Evolutionary conservation across 805 yeast species (phyloP).

Genomic region (Diddensiella santjacobensis): DNA sequence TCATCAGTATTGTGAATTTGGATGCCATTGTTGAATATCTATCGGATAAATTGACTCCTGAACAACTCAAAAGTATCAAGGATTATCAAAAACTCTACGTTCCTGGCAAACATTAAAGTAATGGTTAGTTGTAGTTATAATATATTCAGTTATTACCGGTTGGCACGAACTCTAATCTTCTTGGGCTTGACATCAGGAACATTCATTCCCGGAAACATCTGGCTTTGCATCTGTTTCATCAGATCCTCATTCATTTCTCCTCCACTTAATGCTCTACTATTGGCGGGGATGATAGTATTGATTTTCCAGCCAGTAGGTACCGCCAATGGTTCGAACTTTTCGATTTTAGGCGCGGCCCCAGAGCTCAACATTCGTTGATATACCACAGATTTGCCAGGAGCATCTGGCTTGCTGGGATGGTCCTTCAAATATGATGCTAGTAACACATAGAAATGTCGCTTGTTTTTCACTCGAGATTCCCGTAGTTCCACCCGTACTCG

Average conservation of each 20-base stretch:
- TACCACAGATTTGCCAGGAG: slow-evolving; percentile 50
- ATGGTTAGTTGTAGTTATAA: not conserved
- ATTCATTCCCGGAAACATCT: slow-evolving; percentile 28
- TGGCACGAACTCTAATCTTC: slow-evolving; percentile 25
- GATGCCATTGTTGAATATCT: slow-evolving; percentile 68
- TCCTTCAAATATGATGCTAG: slow-evolving; percentile 57
- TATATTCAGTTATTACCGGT: too few relatives aligned
- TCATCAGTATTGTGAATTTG: slow-evolving; percentile 72
- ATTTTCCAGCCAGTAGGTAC: slow-evolving; percentile 80
- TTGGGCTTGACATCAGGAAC: slow-evolving; percentile 26
- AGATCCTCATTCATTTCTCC: slow-evolving; percentile 68
- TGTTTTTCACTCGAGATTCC: slow-evolving; percentile 42
- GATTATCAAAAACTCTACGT: slow-evolving; percentile 31
- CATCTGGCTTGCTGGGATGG: slow-evolving; percentile 65
- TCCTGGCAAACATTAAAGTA: not conserved
- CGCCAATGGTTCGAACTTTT: slow-evolving; percentile 57
- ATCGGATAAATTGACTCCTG: slow-evolving; percentile 23
- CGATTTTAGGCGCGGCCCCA: slow-evolving; percentile 21
- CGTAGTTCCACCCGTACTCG: slow-evolving; percentile 75
- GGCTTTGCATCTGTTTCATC: slow-evolving; percentile 28
- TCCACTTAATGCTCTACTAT: slow-evolving; percentile 72
- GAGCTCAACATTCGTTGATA: slow-evolving; percentile 19
- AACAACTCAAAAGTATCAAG: slow-evolving; percentile 27
- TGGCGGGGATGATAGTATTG: slow-evolving; percentile 86
- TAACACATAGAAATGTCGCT: slow-evolving; percentile 60